Base-by-base conservation (phyloP, 768 basidiomycete species). In the Tylopilus balloui region DNA sequence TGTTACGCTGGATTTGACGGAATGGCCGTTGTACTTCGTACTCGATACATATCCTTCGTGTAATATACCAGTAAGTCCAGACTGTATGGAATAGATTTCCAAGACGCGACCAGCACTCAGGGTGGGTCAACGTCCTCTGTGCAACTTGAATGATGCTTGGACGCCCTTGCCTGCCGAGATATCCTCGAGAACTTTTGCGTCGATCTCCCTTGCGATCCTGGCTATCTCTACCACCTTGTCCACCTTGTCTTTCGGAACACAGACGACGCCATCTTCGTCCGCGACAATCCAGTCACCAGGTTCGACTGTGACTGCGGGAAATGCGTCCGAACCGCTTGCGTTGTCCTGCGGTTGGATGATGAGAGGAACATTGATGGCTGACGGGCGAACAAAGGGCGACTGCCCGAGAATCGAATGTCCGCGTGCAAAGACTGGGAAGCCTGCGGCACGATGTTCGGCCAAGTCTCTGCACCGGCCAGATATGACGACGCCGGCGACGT, bases 191-290 rank as follows among this genome's bases (percentile, higher is more conserved):
- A 89, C 91, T 49, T 69, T 73, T 19, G 71, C 82, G 64, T 96
- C 94, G 13, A 86, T 68, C 42, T 78, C 77, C 57, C 77, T 73
- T 14, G 78, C 82, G 56, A 75, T 75, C 24, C 60, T 54, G n/a
- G 86, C 89, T 20, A 78, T 46, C 34, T 79, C 73, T 5, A 81
- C 56, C 1, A 90, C 89, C 48, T 78, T 63, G 15, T 68, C 69
- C 29, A 80, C 74, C 39, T 83, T 54, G 3, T 67, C 70, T 28
- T 63, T 68, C 2, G 90, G 84, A 23, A 95, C 78, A 58, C 83
- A 88, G 3, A 97, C 88, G 1, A 94, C 89, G 2, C 94, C 92
- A 62, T 96, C 88, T 48, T 82, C 77, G 65, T 96, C 93, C 21
- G 83, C 91, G n/a, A 93, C 65, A 41, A 95, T 78, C 76, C 84